Conservation (phyloP, 495 filamentous ascomycete species). For the Lepraria neglecta region DNA sequence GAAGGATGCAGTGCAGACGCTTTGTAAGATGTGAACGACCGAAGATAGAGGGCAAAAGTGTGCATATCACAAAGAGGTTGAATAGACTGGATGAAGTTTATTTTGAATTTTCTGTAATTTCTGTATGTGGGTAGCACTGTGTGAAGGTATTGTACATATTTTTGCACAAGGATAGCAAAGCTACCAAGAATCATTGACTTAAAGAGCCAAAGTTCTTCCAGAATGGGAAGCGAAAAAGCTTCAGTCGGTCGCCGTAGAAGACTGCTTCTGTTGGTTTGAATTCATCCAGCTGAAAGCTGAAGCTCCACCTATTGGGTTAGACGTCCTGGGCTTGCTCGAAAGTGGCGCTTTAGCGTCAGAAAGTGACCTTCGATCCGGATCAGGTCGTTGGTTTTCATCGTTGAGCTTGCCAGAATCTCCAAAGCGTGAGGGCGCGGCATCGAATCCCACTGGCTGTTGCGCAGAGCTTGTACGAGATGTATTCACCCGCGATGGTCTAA, state of each 20-base stretch:
- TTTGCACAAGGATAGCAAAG: slow-evolving; percentile 12
- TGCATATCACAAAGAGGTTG: background rate
- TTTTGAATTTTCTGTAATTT: background rate
- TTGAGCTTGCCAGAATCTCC: slow-evolving; percentile 31
- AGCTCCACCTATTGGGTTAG: slow-evolving; percentile 86
- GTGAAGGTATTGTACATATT: slow-evolving; percentile 19
- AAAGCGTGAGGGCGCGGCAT: slow-evolving; percentile 26
- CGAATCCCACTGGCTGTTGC: slow-evolving; percentile 27
- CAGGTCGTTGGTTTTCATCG: slow-evolving; percentile 24
- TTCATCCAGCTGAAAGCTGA: slow-evolving; percentile 95
- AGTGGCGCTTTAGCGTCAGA: slow-evolving; percentile 29
- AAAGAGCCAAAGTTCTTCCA: background rate
- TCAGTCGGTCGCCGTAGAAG: slow-evolving; percentile 15
- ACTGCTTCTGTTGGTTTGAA: slow-evolving; percentile 31
- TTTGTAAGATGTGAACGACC: slow-evolving; percentile 57
- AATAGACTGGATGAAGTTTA: background rate
- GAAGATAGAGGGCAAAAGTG: background rate
- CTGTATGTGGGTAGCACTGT: background rate
- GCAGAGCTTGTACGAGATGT: slow-evolving; percentile 26
- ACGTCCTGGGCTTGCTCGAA: slow-evolving; percentile 47
- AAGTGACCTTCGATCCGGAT: slow-evolving; percentile 31
- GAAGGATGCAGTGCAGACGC: slow-evolving; percentile 53
- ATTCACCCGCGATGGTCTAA: slow-evolving; percentile 53
- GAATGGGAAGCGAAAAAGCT: background rate
- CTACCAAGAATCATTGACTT: slow-evolving; percentile 10